A percentile compares a stretch with the other conserved stretches of the same genome.
Conservation (phyloP, 1,139 yeast species). For the Torulaspora pretoriensis region DNA sequence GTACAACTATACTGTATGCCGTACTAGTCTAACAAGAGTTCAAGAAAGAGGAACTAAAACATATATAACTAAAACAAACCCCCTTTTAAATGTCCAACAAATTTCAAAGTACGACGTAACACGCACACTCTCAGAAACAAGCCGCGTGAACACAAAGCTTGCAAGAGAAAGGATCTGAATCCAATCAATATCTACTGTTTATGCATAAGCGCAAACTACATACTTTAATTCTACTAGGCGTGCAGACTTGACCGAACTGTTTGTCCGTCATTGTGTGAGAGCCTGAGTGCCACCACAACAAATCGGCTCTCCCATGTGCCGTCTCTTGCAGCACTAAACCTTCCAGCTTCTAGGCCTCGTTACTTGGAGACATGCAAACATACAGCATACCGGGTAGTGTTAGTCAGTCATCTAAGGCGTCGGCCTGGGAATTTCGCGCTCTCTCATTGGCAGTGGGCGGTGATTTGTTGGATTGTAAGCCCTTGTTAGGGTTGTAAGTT, state of each 20-base stretch:
- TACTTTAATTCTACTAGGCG: too few species aligned
- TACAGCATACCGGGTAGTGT: too few species aligned
- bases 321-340: not conserved
- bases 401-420: not conserved
- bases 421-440: not conserved
- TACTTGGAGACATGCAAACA: too few species aligned
- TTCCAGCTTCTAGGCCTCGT: not conserved
- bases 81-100: constrained; percentile 5
- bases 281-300: not conserved
- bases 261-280: too few species aligned
- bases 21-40: not conserved
- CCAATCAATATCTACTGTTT: not conserved
- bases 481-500: not conserved
- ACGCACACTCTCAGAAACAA: too few species aligned
- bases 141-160: too few species aligned
- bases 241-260: too few species aligned
- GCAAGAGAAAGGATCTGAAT: not conserved
- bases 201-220: too few species aligned
- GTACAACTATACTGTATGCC: constrained; percentile 8
- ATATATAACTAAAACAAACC: not conserved
- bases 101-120: not conserved
- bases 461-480: not conserved
- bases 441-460: constrained; percentile 4
- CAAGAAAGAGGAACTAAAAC: not conserved
- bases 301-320: not conserved